A percentile compares a stretch with the other conserved stretches of the same genome.
phyloP scores from a whole-genome alignment of 352 stramenopile species.

The Elongisporangium prolatum region DNA sequence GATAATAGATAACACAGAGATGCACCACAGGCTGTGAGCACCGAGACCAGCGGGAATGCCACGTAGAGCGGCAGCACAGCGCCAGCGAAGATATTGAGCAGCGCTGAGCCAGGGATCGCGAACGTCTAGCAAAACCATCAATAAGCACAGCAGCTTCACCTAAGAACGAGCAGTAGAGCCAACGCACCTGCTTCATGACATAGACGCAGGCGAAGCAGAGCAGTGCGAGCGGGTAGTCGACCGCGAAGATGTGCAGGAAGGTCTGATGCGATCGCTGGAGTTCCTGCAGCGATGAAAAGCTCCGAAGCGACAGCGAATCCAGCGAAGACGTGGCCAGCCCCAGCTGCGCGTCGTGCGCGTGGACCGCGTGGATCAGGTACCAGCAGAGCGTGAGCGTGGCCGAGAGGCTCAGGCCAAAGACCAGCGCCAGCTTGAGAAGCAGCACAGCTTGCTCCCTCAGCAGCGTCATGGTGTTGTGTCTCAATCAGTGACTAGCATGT shows the following conservation, averaged over 20 bases:
- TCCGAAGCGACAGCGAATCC: constrained; percentile 48
- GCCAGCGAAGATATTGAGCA: constrained; percentile 76
- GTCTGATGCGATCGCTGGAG: constrained; percentile 58
- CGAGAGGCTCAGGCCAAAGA: constrained; percentile 32
- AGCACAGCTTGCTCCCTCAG: constrained; percentile 9
- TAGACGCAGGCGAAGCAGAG: constrained; percentile 67
- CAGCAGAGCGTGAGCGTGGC: constrained; percentile 31
- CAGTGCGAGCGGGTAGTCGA: constrained; percentile 64
- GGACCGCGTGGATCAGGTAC: constrained; percentile 41
- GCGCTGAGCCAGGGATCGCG: constrained; percentile 67
- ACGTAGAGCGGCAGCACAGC: constrained; percentile 54
- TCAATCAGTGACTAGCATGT: no score
- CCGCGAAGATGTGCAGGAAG: constrained; percentile 47
- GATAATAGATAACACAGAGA: constrained; percentile 76
- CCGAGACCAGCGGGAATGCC: constrained; percentile 63
- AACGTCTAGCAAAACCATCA: constrained; percentile 45
- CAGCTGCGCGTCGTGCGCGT: constrained; percentile 30
- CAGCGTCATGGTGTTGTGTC: constrained; percentile 11
- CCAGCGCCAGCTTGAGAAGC: constrained; percentile 28
- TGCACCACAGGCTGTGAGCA: constrained; percentile 60
- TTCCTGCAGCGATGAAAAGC: constrained; percentile 55
- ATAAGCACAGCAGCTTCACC: constrained; percentile 1
- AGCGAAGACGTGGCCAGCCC: constrained; percentile 40
- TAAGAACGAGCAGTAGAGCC: not conserved
- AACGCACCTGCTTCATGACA: constrained; percentile 74